Base-by-base conservation (phyloP, 2,329 filamentous ascomycete genomes). In the Arthroderma sp. region DNA sequence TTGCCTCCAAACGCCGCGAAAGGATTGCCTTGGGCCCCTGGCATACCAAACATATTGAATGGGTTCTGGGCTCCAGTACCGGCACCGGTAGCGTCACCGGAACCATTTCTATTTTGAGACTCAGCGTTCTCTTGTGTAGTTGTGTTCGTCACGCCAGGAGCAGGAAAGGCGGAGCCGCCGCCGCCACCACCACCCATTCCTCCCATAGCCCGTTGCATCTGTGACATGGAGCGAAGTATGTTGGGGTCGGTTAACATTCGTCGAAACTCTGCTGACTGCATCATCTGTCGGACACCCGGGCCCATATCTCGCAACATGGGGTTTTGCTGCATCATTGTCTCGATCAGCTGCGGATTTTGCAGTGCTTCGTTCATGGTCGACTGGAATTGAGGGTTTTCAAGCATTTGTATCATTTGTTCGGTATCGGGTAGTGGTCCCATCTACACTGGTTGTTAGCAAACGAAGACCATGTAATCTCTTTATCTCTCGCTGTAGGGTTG, bases 301-400 rank as follows among this genome's bases (percentile, higher is more conserved):
- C 72, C 70, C 62, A 83, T 77, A 48, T 78, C 74, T 55, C 81
- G 76, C 11, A 87, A 70, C 73, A 86, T 81, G 2, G 91, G 91
- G 60, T 94, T 94, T 58, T 83, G 78, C 55, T 91, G 79, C 55
- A 98, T 87, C 75, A 96, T 85, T 76, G 93, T 85, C 59, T 96
- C 86, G 59, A 96, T 77, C 55, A 98, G 83, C 11, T 81, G 77
- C n/a, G 91, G 89, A 65, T 96, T 96, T 63, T 88, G 85, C 62
- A 98, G 82, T 32, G 88, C 86, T 65, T 95, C 89, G 63, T 91
- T 94, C 77, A 98, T 84, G 45, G 81, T 81, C 52, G 86, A 82
- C 51, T 85, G 78, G 46, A 94, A 81, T 58, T 85, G 82, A 22
- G 91, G 91, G 59, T 96, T 86, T 50, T 84, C 80, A 56, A 98